Percentiles rank a stretch among this genome's conserved stretches.
Evolutionary conservation across 192 early-diverging fungal genomes (phyloP).

Genomic region (Borealophlyctis nickersoniae): DNA sequence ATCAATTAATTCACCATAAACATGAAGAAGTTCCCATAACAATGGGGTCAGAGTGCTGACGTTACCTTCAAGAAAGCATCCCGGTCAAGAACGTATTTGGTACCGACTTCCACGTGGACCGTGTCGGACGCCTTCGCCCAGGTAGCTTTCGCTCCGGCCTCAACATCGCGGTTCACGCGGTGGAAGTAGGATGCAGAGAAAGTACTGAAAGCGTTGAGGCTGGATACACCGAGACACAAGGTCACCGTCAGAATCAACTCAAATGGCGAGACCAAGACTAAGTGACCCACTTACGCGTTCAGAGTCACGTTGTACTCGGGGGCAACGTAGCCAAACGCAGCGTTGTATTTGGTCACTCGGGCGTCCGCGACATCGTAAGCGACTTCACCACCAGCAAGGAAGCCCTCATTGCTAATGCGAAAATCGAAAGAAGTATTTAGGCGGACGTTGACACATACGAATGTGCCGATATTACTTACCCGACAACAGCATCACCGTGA

Average conservation of each 20-base stretch:
- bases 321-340: conserved; percentile 80
- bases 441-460: neutral
- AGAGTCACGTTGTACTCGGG: conserved; percentile 86
- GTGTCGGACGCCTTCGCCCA: conserved; percentile 76
- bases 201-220: conserved; percentile 81
- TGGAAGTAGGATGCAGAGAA: conserved; percentile 97
- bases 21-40: neutral
- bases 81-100: conserved; percentile 89
- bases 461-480: conserved; percentile 24
- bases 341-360: conserved; percentile 83
- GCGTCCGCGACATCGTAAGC: conserved; percentile 91
- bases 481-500: conserved; percentile 82
- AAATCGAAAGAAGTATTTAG: too few species aligned
- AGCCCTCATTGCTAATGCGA: conserved; percentile 68
- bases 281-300: conserved; percentile 60
- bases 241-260: neutral
- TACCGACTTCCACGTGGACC: conserved; percentile 87
- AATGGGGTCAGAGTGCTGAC: neutral
- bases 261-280: neutral
- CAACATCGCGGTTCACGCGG: conserved; percentile 83
- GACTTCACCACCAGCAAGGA: conserved; percentile 88
- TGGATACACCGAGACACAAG: conserved; percentile 8
- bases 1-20: neutral
- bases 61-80: conserved; percentile 86
- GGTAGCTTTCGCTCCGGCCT: conserved; percentile 91